Evolutionary conservation across 169 alveolate species (phyloP).

Genomic region (Neospora caninum): DNA sequence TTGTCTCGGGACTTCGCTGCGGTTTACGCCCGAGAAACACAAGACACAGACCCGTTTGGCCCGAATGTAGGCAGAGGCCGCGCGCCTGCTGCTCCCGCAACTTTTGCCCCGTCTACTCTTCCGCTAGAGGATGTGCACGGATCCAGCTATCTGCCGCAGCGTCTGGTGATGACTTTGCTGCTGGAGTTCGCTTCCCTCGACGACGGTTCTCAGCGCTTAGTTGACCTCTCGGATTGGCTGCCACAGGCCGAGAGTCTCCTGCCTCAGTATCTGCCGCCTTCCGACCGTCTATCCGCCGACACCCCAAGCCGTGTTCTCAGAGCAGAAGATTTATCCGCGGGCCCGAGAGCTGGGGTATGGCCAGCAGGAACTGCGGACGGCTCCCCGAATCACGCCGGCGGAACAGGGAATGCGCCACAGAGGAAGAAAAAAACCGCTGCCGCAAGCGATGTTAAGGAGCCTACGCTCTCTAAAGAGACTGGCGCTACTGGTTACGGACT

Average conservation of each 20-base stretch:
- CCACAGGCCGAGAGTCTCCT: neutral
- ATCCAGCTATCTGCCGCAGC: neutral
- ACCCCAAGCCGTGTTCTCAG: neutral
- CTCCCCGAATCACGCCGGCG: neutral
- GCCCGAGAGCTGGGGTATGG: neutral
- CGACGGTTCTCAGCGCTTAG: neutral
- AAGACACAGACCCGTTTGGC: neutral
- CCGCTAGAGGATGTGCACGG: neutral
- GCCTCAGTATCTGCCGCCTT: neutral
- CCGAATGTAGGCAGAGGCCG: neutral
- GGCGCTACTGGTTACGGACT: neutral
- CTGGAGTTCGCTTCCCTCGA: neutral
- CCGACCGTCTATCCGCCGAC: neutral
- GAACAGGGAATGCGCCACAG: neutral
- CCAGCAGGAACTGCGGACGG: neutral
- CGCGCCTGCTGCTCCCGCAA: neutral
- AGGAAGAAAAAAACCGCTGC: neutral
- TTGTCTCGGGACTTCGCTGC: neutral
- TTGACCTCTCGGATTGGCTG: neutral
- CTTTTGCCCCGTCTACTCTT: neutral
- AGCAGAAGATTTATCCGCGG: neutral
- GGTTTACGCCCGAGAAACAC: neutral
- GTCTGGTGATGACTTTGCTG: neutral
- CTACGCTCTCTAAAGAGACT: neutral
- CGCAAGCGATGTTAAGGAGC: neutral